Percentiles rank a stretch among this genome's conserved stretches.
Evolutionary conservation across 2,329 filamentous ascomycete species (phyloP).

Genomic region (Fusarium paranaense): DNA sequence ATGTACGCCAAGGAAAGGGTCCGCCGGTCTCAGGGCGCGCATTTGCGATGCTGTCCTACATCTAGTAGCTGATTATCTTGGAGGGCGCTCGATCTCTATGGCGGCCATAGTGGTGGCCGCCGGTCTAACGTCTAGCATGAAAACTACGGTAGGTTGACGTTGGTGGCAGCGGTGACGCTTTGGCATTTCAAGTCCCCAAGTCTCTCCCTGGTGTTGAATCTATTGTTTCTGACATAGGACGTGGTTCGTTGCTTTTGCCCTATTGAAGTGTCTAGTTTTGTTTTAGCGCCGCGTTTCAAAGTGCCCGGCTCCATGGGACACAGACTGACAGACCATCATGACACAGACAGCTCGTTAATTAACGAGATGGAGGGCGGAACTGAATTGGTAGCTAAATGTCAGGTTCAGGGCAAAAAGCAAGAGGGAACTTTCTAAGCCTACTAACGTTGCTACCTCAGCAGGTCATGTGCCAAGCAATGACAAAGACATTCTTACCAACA

Average conservation of each 20-base stretch:
- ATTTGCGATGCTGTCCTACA: neutral
- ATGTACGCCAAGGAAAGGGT: constrained; percentile 1
- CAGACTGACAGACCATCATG: neutral
- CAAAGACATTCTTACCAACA: neutral
- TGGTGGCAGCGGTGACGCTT: constrained; percentile 1
- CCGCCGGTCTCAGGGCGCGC: neutral
- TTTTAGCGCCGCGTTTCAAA: neutral
- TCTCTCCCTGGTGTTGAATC: neutral
- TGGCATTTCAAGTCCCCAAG: neutral
- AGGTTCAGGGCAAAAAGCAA: neutral
- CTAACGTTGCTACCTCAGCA: neutral
- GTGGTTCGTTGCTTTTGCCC: neutral
- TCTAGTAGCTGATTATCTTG: neutral
- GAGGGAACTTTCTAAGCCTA: neutral
- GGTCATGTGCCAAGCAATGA: neutral
- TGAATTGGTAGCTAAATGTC: neutral
- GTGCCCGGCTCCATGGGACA: neutral
- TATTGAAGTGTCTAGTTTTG: neutral
- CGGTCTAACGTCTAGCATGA: neutral
- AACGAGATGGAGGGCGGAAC: neutral
- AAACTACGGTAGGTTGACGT: neutral
- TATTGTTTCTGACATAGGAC: neutral
- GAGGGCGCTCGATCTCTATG: neutral
- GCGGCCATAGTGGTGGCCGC: neutral
- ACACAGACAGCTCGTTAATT: neutral